A percentile compares a stretch with the other conserved stretches of the same genome.
Evolutionary conservation across 2,329 filamentous ascomycete genomes (phyloP).

Genomic region (Colletotrichum sp.): DNA sequence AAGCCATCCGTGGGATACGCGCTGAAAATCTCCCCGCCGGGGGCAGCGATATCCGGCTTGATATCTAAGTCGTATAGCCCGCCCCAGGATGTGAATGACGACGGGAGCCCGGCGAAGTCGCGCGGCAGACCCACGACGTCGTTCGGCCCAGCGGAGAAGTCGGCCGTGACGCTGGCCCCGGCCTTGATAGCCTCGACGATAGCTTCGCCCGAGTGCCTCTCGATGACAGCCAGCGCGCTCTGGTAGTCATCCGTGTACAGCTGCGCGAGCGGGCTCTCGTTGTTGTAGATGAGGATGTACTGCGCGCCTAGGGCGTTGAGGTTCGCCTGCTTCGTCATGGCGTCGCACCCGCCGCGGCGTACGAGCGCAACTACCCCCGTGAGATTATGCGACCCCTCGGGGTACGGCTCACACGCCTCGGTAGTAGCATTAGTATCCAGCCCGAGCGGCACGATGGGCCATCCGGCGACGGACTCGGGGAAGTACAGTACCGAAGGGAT

Average conservation of each 20-base stretch:
- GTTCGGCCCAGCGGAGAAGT: conserved; percentile 31
- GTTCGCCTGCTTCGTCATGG: conserved; percentile 30
- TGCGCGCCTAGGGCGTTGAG: conserved; percentile 28
- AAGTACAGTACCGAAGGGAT: conserved; percentile 38
- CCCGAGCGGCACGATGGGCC: conserved; percentile 29
- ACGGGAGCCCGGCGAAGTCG: conserved; percentile 37
- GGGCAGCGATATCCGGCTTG: conserved; percentile 48
- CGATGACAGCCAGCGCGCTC: conserved; percentile 26
- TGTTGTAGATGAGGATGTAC: conserved; percentile 36
- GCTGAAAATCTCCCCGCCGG: conserved; percentile 42
- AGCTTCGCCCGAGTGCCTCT: conserved; percentile 24
- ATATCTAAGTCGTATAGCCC: conserved; percentile 45
- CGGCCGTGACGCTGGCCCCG: conserved; percentile 30
- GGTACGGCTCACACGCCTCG: conserved; percentile 32
- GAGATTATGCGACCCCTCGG: conserved; percentile 23
- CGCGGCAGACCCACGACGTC: conserved; percentile 26
- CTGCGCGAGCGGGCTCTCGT: conserved; percentile 22
- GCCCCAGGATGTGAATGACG: conserved; percentile 47
- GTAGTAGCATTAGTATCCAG: conserved; percentile 28
- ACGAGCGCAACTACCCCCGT: conserved; percentile 30
- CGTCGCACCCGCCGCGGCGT: conserved; percentile 37
- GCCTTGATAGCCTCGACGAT: conserved; percentile 31
- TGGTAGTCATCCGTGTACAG: conserved; percentile 14
- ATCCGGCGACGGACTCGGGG: conserved; percentile 37
- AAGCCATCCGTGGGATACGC: conserved; percentile 41